phyloP scores from a whole-genome alignment of 2,329 filamentous ascomycete genomes.

The Fusarium subglutinans region DNA sequence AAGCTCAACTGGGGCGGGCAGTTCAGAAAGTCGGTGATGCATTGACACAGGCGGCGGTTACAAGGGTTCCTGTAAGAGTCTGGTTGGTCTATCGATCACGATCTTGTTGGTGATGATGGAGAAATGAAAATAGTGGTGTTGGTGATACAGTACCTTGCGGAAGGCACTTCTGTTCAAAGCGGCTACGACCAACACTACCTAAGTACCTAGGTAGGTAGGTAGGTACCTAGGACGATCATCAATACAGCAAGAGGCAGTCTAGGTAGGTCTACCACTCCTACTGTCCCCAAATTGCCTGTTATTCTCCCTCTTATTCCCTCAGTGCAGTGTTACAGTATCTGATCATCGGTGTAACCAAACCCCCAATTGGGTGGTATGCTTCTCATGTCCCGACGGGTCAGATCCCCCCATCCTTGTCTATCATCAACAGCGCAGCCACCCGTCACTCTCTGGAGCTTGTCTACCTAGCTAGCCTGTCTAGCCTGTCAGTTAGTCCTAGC shows the following conservation, averaged over 20 bases:
- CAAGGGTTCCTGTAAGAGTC: not conserved
- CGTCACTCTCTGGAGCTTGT: not conserved
- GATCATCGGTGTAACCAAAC: not conserved
- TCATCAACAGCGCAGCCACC: conserved; percentile 29
- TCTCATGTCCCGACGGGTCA: not conserved
- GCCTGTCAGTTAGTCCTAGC: not conserved
- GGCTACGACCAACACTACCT: conserved; percentile 22
- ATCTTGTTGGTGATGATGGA: conserved; percentile 25
- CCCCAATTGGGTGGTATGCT: not conserved
- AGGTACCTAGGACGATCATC: too few species aligned
- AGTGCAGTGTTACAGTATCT: not conserved
- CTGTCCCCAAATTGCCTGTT: not conserved
- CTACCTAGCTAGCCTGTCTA: not conserved
- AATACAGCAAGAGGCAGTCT: not conserved
- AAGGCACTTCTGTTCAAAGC: not conserved
- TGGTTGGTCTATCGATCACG: conserved; percentile 19
- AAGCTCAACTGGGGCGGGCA: not conserved
- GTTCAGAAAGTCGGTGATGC: conserved; percentile 4
- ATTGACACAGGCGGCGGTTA: not conserved
- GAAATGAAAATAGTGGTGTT: conserved; percentile 3
- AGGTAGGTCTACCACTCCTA: not conserved
- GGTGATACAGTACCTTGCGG: not conserved
- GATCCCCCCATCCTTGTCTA: conserved; percentile 7
- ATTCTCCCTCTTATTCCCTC: not conserved
- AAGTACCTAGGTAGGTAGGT: too few species aligned